Conservation (phyloP, 495 filamentous ascomycete species). For the Xylaria scruposa region DNA sequence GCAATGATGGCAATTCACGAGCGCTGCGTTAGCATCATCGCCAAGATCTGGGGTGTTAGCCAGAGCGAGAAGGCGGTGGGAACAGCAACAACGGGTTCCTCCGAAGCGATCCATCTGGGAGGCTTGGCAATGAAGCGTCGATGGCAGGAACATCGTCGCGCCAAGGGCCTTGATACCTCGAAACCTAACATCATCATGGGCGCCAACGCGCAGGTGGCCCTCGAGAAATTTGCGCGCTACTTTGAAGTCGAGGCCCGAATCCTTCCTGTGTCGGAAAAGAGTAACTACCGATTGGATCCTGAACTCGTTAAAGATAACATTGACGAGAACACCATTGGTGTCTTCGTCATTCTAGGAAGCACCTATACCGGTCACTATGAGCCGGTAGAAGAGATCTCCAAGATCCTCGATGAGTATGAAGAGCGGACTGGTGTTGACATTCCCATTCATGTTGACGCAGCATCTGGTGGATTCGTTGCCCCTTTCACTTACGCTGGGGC, state of each 20-base stretch:
- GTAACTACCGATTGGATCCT: slow-evolving; percentile 67
- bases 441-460: slow-evolving; percentile 79
- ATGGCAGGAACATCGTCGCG: slow-evolving; percentile 71
- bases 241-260: slow-evolving; percentile 80
- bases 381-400: slow-evolving; percentile 71
- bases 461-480: slow-evolving; percentile 74
- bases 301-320: slow-evolving; percentile 68
- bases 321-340: slow-evolving; percentile 80
- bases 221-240: slow-evolving; percentile 77
- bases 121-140: slow-evolving; percentile 80
- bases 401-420: slow-evolving; percentile 71
- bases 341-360: slow-evolving; percentile 76
- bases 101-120: slow-evolving; percentile 76
- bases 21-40: slow-evolving; percentile 73
- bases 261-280: slow-evolving; percentile 69
- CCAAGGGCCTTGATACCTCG: slow-evolving; percentile 64
- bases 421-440: slow-evolving; percentile 68
- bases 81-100: slow-evolving; percentile 74
- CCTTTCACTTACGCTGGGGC: slow-evolving; percentile 71
- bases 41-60: slow-evolving; percentile 71
- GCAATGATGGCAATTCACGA: slow-evolving; percentile 76
- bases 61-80: slow-evolving; percentile 73
- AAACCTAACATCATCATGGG: slow-evolving; percentile 82
- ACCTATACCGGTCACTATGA: slow-evolving; percentile 83
- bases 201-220: slow-evolving; percentile 76